A percentile compares a stretch with the other conserved stretches of the same genome.
Evolutionary conservation across 1,139 yeast genomes (phyloP).

Genomic region (Candida smagusa): DNA sequence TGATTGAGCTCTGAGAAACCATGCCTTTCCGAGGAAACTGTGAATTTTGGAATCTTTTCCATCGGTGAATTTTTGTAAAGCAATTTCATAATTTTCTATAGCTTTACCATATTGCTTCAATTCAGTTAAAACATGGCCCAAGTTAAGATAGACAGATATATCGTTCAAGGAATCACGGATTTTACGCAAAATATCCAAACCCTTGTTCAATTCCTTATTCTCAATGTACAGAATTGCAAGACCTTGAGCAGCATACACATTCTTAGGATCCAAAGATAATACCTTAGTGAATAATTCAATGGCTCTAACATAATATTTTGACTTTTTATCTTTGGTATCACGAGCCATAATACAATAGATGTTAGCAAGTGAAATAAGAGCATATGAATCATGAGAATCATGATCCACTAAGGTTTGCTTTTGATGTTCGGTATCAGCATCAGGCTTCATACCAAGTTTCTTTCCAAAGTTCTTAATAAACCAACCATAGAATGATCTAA

Average conservation of each 20-base stretch:
- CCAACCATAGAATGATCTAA: conserved; percentile 93
- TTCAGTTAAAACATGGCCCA: conserved; percentile 86
- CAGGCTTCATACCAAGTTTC: conserved; percentile 52
- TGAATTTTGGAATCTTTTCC: conserved; percentile 64
- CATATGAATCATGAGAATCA: conserved; percentile 87
- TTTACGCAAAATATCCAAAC: conserved; percentile 83
- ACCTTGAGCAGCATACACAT: conserved; percentile 97
- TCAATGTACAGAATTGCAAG: conserved; percentile 92
- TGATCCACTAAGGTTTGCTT: conserved; percentile 78
- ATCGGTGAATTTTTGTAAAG: conserved; percentile 62
- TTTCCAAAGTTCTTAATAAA: conserved; percentile 63
- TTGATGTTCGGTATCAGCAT: conserved; percentile 73
- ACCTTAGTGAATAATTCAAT: conserved; percentile 89
- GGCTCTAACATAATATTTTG: conserved; percentile 80
- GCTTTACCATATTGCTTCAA: conserved; percentile 81
- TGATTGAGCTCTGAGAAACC: conserved; percentile 77
- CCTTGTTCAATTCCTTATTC: conserved; percentile 70
- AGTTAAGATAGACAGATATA: conserved; percentile 75
- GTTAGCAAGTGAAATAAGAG: conserved; percentile 86
- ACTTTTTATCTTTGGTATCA: conserved; percentile 68
- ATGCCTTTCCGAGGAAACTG: conserved; percentile 80
- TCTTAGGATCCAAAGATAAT: conserved; percentile 74
- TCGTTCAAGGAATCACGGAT: conserved; percentile 87
- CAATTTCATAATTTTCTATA: conserved; percentile 83
- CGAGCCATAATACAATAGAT: conserved; percentile 81